phyloP scores from a whole-genome alignment of 441 rosid genomes.

The Pelargonium myrrhifolium region DNA sequence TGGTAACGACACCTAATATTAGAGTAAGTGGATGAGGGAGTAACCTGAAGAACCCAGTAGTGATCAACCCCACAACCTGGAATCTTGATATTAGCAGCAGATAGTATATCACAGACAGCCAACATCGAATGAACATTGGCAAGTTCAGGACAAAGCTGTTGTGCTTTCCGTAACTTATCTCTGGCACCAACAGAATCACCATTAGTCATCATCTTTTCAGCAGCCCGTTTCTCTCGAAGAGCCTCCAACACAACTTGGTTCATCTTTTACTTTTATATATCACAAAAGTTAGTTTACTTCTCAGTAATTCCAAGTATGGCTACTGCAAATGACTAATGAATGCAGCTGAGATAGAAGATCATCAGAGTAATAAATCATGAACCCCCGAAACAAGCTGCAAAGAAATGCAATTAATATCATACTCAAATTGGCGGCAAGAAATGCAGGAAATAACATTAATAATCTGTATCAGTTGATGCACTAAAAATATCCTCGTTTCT shows the following conservation, averaged over 20 bases:
- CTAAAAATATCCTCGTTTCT: not conserved
- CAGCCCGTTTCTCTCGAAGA: conserved; percentile 13
- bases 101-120: conserved; percentile 22
- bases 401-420: not conserved
- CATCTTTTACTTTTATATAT: conserved; percentile 3
- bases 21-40: conserved; percentile 13
- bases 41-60: conserved; percentile 27
- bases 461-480: not conserved
- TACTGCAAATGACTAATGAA: not conserved
- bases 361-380: not conserved
- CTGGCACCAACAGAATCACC: conserved; percentile 20
- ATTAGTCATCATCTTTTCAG: conserved; percentile 16
- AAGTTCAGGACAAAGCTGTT: conserved; percentile 15
- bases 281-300: not conserved
- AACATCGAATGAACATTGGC: conserved; percentile 21
- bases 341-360: not conserved
- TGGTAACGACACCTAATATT: conserved; percentile 13
- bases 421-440: not conserved
- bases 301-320: not conserved
- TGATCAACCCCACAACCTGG: conserved; percentile 22
- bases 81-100: conserved; percentile 18
- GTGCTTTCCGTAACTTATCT: conserved; percentile 18
- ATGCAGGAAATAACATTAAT: not conserved
- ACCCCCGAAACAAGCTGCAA: not conserved
- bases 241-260: conserved; percentile 9